Percentiles rank a stretch among this genome's conserved stretches.
Conservation (phyloP, 805 yeast genomes). For the Metschnikowia noctiluminum region DNA sequence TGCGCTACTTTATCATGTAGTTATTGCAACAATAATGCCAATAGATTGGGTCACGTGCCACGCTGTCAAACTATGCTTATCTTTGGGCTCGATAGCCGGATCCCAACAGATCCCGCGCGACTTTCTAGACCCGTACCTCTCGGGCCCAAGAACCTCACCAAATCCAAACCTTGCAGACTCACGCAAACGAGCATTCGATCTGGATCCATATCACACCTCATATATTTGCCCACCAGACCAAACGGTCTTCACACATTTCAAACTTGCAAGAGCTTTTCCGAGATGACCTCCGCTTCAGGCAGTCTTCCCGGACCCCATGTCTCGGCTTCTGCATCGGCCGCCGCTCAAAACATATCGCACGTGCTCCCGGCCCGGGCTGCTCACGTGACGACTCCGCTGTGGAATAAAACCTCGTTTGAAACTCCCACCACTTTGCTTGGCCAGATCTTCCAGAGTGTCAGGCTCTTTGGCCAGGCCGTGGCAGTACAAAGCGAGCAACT, state of each 20-base stretch:
- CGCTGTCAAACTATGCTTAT: too few species aligned
- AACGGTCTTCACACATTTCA: not conserved
- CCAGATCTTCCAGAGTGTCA: not conserved
- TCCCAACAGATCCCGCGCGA: not conserved
- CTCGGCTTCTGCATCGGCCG: not conserved
- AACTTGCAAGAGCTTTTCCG: not conserved
- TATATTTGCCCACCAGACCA: not conserved
- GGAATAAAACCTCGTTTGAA: not conserved
- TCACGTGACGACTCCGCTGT: not conserved
- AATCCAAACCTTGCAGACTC: too few species aligned
- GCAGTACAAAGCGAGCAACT: slow-evolving; percentile 12
- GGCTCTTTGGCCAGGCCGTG: slow-evolving; percentile 14
- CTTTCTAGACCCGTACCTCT: not conserved
- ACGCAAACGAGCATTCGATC: not conserved
- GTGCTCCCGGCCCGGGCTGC: not conserved
- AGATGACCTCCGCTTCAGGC: not conserved
- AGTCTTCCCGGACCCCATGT: not conserved
- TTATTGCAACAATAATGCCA: too few species aligned
- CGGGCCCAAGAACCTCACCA: not conserved
- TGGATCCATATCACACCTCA: too few species aligned
- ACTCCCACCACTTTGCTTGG: not conserved
- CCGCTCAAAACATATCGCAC: not conserved
- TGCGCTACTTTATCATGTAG: too few species aligned
- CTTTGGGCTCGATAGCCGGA: too few species aligned
- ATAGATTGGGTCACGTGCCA: too few species aligned